Conservation (phyloP, 2,329 filamentous ascomycete genomes). For the Elsinoe fawcettii region DNA sequence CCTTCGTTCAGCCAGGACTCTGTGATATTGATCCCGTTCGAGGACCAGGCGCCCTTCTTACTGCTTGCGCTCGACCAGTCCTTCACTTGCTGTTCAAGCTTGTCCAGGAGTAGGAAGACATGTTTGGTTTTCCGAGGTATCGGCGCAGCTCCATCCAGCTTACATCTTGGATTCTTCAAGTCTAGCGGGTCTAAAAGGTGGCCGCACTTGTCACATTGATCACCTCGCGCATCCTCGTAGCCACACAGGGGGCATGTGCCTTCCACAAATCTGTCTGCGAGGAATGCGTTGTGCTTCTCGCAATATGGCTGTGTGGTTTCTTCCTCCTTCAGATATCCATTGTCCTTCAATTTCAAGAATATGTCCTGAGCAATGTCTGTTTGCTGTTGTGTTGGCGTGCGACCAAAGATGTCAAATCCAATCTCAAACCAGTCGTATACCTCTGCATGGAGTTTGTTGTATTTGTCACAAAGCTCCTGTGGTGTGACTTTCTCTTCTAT, state of each 20-base stretch:
- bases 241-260: conserved; percentile 66
- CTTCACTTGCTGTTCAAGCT: conserved; percentile 67
- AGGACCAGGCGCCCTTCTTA: conserved; percentile 66
- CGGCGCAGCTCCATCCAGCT: conserved; percentile 77
- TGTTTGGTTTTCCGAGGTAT: conserved; percentile 79
- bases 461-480: conserved; percentile 81
- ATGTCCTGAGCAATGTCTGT: conserved; percentile 90
- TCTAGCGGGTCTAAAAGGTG: conserved; percentile 43
- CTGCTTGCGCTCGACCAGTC: conserved; percentile 69
- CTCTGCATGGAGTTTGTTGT: conserved; percentile 79
- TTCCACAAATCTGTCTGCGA: conserved; percentile 82
- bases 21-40: conserved; percentile 68
- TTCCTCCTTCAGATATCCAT: conserved; percentile 79
- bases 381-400: conserved; percentile 81
- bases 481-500: conserved; percentile 79
- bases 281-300: conserved; percentile 53
- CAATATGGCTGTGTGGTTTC: conserved; percentile 88
- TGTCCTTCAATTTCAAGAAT: conserved; percentile 78
- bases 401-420: conserved; percentile 87
- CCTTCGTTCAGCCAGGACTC: conserved; percentile 77
- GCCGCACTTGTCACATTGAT: conserved; percentile 48
- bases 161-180: conserved; percentile 79
- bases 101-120: conserved; percentile 79
- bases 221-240: conserved; percentile 46
- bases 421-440: conserved; percentile 97